A percentile compares a stretch with the other conserved stretches of the same genome.
Evolutionary conservation across 495 filamentous ascomycete species (phyloP).

Genomic region (Choiromyces venosus): DNA sequence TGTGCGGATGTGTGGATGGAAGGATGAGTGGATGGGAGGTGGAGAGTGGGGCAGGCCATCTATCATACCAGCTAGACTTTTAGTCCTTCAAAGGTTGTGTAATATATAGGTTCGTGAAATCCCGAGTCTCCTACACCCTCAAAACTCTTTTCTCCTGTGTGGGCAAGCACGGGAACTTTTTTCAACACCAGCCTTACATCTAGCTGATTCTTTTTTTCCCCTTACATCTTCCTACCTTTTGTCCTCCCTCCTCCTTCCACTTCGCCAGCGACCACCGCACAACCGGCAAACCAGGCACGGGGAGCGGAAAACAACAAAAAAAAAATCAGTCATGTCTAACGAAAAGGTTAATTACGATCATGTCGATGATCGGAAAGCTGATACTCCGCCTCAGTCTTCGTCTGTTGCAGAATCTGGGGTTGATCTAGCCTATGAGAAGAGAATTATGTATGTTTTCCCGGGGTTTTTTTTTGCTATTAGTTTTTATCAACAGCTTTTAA

Average conservation of each 20-base stretch:
- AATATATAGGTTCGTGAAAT: neutral
- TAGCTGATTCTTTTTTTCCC: neutral
- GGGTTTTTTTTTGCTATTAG: neutral
- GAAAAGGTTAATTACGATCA: constrained; percentile 14
- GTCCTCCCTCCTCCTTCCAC: neutral
- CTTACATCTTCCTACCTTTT: neutral
- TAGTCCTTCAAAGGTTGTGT: neutral
- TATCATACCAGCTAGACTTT: neutral
- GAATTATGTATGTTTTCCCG: constrained; percentile 29
- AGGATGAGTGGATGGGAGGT: neutral
- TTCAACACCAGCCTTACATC: neutral
- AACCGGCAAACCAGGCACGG: neutral
- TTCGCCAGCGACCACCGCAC: neutral
- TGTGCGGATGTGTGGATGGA: too few relatives aligned
- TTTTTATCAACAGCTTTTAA: neutral
- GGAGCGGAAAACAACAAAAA: neutral
- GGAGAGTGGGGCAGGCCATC: neutral
- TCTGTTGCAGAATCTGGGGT: constrained; percentile 26
- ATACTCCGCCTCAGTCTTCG: constrained; percentile 4
- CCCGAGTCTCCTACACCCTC: neutral
- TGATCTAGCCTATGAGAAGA: constrained; percentile 35
- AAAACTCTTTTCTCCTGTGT: neutral
- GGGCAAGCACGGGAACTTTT: neutral
- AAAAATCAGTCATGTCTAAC: constrained; percentile 12
- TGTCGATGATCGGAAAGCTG: neutral